Conservation (phyloP, 768 basidiomycete species). For the Megacollybia marginata region DNA sequence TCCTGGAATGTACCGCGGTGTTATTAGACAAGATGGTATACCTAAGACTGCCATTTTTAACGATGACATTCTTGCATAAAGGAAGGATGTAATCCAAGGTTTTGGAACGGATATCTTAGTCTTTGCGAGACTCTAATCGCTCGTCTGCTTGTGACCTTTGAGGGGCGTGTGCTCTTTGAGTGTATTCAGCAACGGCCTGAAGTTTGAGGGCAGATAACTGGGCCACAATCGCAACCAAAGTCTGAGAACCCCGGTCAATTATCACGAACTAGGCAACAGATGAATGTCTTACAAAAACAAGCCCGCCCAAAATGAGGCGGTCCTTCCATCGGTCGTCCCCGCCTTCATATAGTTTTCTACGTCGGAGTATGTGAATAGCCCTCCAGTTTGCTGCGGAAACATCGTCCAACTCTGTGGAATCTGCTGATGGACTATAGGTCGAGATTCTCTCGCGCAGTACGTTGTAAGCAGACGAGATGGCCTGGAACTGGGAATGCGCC, state of each 20-base stretch:
- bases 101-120: too few relatives aligned
- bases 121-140: too few relatives aligned
- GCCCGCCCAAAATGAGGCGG: conserved; percentile 45
- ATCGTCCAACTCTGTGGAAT: conserved; percentile 8
- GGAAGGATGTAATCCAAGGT: neutral
- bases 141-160: too few relatives aligned
- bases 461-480: conserved; percentile 66
- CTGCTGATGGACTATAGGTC: conserved; percentile 11
- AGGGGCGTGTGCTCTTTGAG: neutral
- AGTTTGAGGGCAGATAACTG: conserved; percentile 24
- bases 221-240: conserved; percentile 22
- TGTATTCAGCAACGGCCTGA: conserved; percentile 19
- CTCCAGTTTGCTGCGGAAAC: conserved; percentile 34
- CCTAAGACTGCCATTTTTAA: conserved; percentile 72
- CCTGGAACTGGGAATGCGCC: conserved; percentile 60
- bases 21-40: conserved; percentile 61
- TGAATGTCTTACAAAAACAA: conserved; percentile 37
- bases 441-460: conserved; percentile 41
- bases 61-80: conserved; percentile 44
- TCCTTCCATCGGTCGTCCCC: conserved; percentile 69
- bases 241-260: conserved; percentile 11
- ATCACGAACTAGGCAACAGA: neutral
- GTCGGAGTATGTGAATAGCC: conserved; percentile 21
- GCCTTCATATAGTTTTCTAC: conserved; percentile 38
- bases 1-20: conserved; percentile 77